Evolutionary conservation across 2,329 filamentous ascomycete genomes (phyloP), one percentile per base, ranked within the genome.

Genomic region (Trichoderma endophyticum): DNA sequence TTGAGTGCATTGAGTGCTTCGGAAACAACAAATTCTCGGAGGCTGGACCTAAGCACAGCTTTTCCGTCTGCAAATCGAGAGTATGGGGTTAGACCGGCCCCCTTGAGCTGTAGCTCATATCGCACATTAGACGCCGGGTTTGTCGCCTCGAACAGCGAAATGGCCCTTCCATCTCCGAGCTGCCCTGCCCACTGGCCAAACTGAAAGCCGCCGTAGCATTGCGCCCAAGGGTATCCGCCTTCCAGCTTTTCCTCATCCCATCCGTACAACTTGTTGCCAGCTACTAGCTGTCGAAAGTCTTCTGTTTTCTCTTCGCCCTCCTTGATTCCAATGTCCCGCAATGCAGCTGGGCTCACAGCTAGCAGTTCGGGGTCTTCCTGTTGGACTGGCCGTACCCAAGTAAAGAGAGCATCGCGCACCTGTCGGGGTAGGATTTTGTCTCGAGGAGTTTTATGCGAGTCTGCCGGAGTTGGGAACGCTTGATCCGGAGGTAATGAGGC

Each of bases 11-110:
- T 89, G 57, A 99, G 87, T 30, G 91, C 90, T 84, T 99, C 96
- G 63, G 93, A 97, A 24, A 97, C 95, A 57, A 99, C 85, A 76
- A 96, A 99, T 83, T 99, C 96, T 73, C 96, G 89, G 76, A 99
- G 97, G 78, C 94, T 97, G 32, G 93, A 97, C 73, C 96, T 86
- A 66, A 99, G 84, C 3, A 99, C 96, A 1, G 96, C 96, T 80
- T 96, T 95, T 34, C 96, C 96, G 80, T 99, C 96, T 28, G 96
- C 96, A 76, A 99, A 99, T 4, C 96, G 91, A 51, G 93, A 97
- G 83, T 99, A 99, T 0, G 96, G 96, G 4, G 96, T 99, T 77
- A 92, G 84, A 6, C 96, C 96, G 18, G 96, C 96, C 28, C 96
- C 96, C 81, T 99, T 99, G 73, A 99, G 86, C 81, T 98, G 96